phyloP scores from a whole-genome alignment of 768 basidiomycete genomes.

The Calocera viscosa region DNA sequence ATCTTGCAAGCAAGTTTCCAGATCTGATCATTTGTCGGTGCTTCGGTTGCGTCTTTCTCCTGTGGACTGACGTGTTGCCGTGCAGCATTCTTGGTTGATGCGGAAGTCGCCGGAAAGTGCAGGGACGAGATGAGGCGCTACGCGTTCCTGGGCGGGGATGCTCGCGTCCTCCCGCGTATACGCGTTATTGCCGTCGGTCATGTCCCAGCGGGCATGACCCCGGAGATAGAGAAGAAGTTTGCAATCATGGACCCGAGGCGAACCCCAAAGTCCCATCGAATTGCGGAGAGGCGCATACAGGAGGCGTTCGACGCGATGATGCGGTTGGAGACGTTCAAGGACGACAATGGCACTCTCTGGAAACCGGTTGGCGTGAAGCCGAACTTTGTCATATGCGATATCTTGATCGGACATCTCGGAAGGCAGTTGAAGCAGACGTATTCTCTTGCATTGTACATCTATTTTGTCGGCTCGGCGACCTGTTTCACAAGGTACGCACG shows the following conservation, averaged over 20 bases:
- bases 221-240: neutral
- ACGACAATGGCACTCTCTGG: neutral
- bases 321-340: neutral
- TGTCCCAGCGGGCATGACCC: neutral
- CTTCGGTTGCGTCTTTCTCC: neutral
- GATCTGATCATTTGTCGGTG: neutral
- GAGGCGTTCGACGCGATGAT: neutral
- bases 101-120: neutral
- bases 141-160: slow-evolving; percentile 1
- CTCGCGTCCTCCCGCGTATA: neutral
- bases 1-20: slow-evolving; percentile 4
- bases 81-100: slow-evolving; percentile 3
- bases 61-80: neutral
- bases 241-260: neutral
- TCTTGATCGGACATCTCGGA: neutral
- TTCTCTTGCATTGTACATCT: neutral
- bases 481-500: neutral
- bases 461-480: neutral
- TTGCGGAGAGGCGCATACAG: neutral
- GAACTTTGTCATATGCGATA: neutral
- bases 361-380: neutral
- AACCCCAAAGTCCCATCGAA: neutral
- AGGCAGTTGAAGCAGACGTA: neutral
- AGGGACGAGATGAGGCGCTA: neutral
- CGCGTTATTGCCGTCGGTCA: neutral